phyloP scores from a whole-genome alignment of 306 rosid genomes.

The Dryas octopetala region DNA sequence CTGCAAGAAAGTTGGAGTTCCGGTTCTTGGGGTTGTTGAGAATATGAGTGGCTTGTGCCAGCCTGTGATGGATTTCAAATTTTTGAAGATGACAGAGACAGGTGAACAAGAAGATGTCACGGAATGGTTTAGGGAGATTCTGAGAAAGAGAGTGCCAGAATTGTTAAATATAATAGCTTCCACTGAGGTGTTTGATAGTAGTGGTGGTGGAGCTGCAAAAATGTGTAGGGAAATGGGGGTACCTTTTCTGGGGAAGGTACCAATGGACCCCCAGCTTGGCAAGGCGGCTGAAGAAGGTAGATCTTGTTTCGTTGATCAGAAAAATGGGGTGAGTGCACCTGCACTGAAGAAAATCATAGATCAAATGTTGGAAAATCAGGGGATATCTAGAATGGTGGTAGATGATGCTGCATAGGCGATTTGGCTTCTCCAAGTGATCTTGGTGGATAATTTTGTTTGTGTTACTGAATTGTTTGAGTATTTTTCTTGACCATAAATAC shows the following conservation, averaged over 20 bases:
- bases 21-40: constrained; percentile 84
- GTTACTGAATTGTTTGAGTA: background rate
- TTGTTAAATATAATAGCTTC: constrained; percentile 53
- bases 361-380: constrained; percentile 53
- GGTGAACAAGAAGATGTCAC: constrained; percentile 80
- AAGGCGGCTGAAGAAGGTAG: constrained; percentile 94
- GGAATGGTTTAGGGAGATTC: constrained; percentile 52
- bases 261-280: constrained; percentile 86
- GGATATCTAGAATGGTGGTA: constrained; percentile 34
- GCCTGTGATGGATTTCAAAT: constrained; percentile 63
- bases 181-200: constrained; percentile 82
- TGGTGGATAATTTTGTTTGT: constrained; percentile 23
- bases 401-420: constrained; percentile 42
- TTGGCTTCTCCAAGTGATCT: background rate
- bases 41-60: constrained; percentile 88
- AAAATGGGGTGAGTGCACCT: constrained; percentile 61
- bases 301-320: constrained; percentile 73
- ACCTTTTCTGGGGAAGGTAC: constrained; percentile 85
- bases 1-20: constrained; percentile 80
- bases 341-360: constrained; percentile 74
- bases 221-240: constrained; percentile 84
- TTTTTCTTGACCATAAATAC: too few species aligned
- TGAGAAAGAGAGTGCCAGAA: constrained; percentile 73
- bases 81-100: constrained; percentile 43
- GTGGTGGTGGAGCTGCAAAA: constrained; percentile 77